Base-by-base conservation (phyloP, 2,329 filamentous ascomycete species). In the Chrysosporium queenslandicum region DNA sequence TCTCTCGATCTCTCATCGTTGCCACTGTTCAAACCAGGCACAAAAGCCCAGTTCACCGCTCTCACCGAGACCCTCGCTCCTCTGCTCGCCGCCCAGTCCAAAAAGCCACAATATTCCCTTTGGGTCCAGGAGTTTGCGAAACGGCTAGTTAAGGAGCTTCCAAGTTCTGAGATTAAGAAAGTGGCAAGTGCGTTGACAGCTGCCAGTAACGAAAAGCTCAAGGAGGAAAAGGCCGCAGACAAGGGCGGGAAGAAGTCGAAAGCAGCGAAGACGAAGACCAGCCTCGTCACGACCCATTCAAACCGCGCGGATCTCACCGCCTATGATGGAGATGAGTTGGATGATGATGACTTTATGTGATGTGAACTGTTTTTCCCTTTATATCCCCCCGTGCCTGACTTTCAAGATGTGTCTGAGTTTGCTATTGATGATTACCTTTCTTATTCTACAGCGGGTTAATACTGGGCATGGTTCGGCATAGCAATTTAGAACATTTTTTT, bases 161-260 rank as follows among this genome's bases (percentile, higher is more conserved):
- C 86, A 12, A 94, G 87, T 66, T 85, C 92, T 53, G 89, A 97
- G 74, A 90, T 97, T 72, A 96, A 97, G 80, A 97, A 97, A 78
- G 81, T 95, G 59, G 81, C 88, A 11, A 94, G 86, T 69, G 79
- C 80, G 4, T 72, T 98, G 64, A 95, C 90, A n/a, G 85, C 89
- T 4, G 78, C 95, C 53, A 80, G 87, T 67, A 98, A 98, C 68
- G 92, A 97, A 80, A 96, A 94, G 79, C 85, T 97, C 85, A 94
- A 89, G 76, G 90, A 96, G 70, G 92, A 98, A 79, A 96, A 97
- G 79, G 83, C 85, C 3, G 81, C 87, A 2, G 88, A 95, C 59
- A 96, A 95, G 77, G 83, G 87, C 51, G 87, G 85, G 64, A 98
- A 97, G 86, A 98, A 97, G 82, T 82, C 77, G 61, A 97, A 97